Percentiles rank a stretch among this genome's conserved stretches.
Conservation (phyloP, 805 yeast genomes). For the Wickerhamomyces sydowiorum region DNA sequence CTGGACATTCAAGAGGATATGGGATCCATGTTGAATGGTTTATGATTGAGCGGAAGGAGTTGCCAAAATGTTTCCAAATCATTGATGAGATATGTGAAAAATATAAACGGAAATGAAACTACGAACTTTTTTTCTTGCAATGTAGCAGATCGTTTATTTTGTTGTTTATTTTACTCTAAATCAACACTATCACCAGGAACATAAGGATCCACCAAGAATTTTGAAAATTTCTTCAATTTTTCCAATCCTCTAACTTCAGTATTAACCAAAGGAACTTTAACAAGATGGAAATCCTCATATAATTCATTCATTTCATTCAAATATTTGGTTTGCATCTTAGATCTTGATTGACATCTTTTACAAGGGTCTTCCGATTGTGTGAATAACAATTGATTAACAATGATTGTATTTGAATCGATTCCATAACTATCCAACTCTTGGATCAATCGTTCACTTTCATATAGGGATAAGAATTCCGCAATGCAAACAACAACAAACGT, state of each 20-base stretch:
- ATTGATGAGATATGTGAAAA: constrained; percentile 9
- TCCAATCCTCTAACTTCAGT: constrained; percentile 92
- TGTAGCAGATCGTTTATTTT: neutral
- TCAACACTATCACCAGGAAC: constrained; percentile 42
- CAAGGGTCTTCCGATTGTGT: constrained; percentile 76
- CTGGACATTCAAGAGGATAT: constrained; percentile 1
- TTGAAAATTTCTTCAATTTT: constrained; percentile 77
- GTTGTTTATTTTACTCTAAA: constrained; percentile 5
- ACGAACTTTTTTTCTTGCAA: neutral
- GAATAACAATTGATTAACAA: constrained; percentile 88
- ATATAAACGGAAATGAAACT: neutral
- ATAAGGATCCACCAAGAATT: constrained; percentile 73
- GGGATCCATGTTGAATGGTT: constrained; percentile 24
- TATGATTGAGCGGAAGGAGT: constrained; percentile 12
- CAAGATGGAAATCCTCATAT: constrained; percentile 95
- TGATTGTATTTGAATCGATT: constrained; percentile 95
- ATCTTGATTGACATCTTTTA: constrained; percentile 85
- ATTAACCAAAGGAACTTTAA: constrained; percentile 92
- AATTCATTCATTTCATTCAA: constrained; percentile 92
- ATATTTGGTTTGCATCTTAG: constrained; percentile 95
- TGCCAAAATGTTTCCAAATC: constrained; percentile 6
- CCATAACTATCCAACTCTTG: constrained; percentile 93
- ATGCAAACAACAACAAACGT: constrained; percentile 96
- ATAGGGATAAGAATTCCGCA: constrained; percentile 90
- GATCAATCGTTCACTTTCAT: constrained; percentile 96